Evolutionary conservation across 2,329 filamentous ascomycete genomes (phyloP).

Genomic region (Fusarium sp.): DNA sequence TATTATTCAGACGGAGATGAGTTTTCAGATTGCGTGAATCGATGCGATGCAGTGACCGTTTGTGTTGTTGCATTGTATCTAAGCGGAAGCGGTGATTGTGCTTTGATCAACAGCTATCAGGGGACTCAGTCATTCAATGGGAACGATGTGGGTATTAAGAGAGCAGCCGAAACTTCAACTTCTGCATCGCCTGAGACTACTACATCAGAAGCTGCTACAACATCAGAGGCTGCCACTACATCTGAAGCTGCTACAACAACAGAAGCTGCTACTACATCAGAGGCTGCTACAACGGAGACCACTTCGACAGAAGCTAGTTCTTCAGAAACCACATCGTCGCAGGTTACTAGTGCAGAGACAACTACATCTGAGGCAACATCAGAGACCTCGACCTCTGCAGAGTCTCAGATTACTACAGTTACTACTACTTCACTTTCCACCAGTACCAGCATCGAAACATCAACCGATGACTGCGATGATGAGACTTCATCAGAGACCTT

Average conservation of each 20-base stretch:
- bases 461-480: too few species aligned
- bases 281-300: neutral
- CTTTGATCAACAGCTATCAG: neutral
- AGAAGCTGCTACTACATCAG: fast-evolving
- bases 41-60: fast-evolving
- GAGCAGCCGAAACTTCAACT: neutral
- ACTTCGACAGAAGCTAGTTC: too few species aligned
- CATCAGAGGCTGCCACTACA: neutral
- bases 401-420: neutral
- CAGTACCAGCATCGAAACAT: too few species aligned
- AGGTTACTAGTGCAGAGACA: neutral
- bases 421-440: neutral
- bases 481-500: neutral
- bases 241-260: neutral
- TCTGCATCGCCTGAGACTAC: neutral
- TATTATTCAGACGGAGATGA: neutral
- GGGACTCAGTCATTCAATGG: fast-evolving
- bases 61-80: neutral
- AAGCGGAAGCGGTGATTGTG: neutral
- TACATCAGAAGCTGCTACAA: fast-evolving
- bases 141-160: fast-evolving
- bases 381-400: neutral
- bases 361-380: neutral
- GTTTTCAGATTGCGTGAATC: neutral
- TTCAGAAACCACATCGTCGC: too few species aligned